Base-by-base conservation (phyloP, 495 filamentous ascomycete genomes). In the Neurospora sp. region DNA sequence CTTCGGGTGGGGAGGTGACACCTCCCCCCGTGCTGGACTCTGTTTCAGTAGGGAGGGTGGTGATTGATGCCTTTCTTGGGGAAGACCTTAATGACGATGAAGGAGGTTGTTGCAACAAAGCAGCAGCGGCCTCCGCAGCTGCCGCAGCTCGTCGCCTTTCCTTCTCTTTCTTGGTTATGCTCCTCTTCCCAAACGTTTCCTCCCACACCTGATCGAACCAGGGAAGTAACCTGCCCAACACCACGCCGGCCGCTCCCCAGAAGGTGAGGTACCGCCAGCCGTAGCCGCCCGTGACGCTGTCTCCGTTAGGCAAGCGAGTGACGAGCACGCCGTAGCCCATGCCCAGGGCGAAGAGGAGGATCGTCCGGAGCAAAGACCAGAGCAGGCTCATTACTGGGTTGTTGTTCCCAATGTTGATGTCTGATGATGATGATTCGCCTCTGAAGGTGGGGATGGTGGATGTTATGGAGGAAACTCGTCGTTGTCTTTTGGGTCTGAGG, bases 241-340 rank as follows among this genome's bases (percentile, higher is more conserved):
- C 83, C 10, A 97, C 88, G 14, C 94, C 96, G 0, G 90, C 89
- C 27, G 90, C 71, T 1, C 94, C 96, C 94, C 96, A 99, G 76
- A 92, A 89, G 3, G 84, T 78, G 70, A 96, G 81, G 75, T 97
- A 97, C 71, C 84, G 78, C 87, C 89, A 90, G 46, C 89, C 88
- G 72, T 88, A 87, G 70, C 84, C 42, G 72, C 27, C 37, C n/a
- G 4, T 53, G 37, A 27, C 14, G 20, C 8, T 75, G 46, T 68
- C 73, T 75, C 53, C 53, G 44, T 73, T 76, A 14, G 79, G 84
- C 39, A 99, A 80, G 80, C 94, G 91, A n/a, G 92, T 89, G 11
- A 97, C 91, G 68, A 98, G 85, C 8, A 93, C 82, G 8, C 96
- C 96, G 80, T 98, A 98, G 27, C 89, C 88, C 61, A 94, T 84